Conservation (phyloP, 1,284 basidiomycete species). For the Entoloma clypeatum region DNA sequence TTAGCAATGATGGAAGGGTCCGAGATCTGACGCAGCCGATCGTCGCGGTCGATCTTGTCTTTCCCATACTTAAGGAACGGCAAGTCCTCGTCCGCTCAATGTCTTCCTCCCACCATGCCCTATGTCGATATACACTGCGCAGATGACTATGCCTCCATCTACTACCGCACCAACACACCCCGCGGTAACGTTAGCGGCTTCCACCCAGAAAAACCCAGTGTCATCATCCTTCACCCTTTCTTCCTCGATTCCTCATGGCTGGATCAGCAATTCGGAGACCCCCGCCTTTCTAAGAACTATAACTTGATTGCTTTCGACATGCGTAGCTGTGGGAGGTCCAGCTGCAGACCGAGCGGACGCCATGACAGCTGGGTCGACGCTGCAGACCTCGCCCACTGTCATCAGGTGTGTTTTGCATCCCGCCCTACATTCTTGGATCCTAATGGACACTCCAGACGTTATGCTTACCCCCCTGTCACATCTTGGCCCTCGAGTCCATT, state of each 20-base stretch:
- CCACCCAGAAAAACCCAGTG: constrained; percentile 56
- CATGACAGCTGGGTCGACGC: constrained; percentile 74
- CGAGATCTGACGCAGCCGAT: too few relatives aligned
- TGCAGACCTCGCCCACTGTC: constrained; percentile 65
- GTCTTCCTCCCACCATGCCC: constrained; percentile 49
- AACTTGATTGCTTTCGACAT: constrained; percentile 74
- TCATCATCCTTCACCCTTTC: constrained; percentile 63
- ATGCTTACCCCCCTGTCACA: constrained; percentile 60
- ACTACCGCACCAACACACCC: constrained; percentile 61
- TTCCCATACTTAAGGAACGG: constrained; percentile 11
- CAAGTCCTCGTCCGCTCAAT: constrained; percentile 5
- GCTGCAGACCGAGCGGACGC: constrained; percentile 45
- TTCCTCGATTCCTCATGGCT: constrained; percentile 70
- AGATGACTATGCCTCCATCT: constrained; percentile 66
- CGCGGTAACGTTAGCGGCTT: constrained; percentile 60
- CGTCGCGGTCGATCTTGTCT: too few relatives aligned
- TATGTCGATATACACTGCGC: constrained; percentile 60
- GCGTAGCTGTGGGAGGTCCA: constrained; percentile 61
- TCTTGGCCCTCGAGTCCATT: constrained; percentile 59
- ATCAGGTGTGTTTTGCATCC: constrained; percentile 43
- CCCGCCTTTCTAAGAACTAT: constrained; percentile 49
- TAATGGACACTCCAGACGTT: constrained; percentile 42
- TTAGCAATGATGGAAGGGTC: too few relatives aligned
- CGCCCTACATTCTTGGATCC: constrained; percentile 3
- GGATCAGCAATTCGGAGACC: constrained; percentile 61